Percentiles rank a stretch among this genome's conserved stretches.
Conservation (phyloP, 495 filamentous ascomycete species). For the Hypoxylon lienhwacheense region DNA sequence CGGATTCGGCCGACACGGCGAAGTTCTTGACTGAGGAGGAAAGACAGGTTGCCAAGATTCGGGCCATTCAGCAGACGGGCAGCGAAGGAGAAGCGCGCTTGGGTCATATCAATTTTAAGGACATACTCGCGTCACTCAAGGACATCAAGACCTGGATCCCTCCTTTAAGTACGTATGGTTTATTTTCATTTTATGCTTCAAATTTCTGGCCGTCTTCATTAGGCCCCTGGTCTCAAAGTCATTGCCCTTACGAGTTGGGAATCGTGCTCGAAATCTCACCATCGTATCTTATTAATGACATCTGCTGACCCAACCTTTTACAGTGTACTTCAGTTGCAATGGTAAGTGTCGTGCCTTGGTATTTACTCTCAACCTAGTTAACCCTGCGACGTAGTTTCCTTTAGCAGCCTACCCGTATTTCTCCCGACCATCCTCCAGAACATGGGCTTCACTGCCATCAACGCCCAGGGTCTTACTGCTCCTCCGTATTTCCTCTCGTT, state of each 20-base stretch:
- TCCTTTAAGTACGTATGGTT: constrained; percentile 33
- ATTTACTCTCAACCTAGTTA: background rate
- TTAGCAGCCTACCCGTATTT: constrained; percentile 85
- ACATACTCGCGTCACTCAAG: constrained; percentile 58
- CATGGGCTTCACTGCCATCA: constrained; percentile 74
- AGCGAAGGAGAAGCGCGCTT: constrained; percentile 48
- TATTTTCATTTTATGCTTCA: background rate
- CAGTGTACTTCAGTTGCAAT: constrained; percentile 60
- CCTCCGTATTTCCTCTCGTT: constrained; percentile 82
- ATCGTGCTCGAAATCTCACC: background rate
- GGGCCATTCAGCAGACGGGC: constrained; percentile 65
- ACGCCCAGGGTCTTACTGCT: constrained; percentile 78
- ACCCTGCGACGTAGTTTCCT: constrained; percentile 51
- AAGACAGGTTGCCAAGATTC: constrained; percentile 64
- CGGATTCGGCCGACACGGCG: constrained; percentile 70
- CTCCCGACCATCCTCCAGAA: constrained; percentile 76
- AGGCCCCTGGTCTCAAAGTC: too few relatives aligned
- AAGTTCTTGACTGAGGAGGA: constrained; percentile 72
- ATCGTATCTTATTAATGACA: constrained; percentile 4
- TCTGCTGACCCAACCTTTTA: background rate
- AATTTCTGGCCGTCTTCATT: constrained; percentile 5
- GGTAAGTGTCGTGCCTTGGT: constrained; percentile 13
- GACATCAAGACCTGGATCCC: constrained; percentile 61
- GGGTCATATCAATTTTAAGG: constrained; percentile 59
- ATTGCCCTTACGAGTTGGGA: too few relatives aligned